phyloP scores from a whole-genome alignment of 192 early-diverging fungal species.

The Hyaloraphidium curvatum region DNA sequence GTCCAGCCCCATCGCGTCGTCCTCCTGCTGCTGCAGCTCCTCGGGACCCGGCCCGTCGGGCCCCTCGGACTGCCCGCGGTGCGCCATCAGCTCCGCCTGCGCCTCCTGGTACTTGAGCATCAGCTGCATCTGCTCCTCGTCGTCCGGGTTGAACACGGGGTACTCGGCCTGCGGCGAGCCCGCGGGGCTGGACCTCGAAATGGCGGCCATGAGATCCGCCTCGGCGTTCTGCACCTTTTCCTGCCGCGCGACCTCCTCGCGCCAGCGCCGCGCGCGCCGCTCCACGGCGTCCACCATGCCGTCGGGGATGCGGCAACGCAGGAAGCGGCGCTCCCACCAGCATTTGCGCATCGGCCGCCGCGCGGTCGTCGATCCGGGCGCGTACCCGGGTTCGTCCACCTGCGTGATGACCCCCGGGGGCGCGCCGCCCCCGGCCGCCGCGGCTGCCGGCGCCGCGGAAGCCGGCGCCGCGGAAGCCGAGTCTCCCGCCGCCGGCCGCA shows the following conservation, averaged over 20 bases:
- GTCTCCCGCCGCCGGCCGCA: too few relatives aligned
- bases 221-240: neutral
- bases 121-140: too few relatives aligned
- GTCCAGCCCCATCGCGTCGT: neutral
- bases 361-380: neutral
- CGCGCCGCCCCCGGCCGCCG: neutral
- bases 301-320: neutral
- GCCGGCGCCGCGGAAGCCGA: neutral
- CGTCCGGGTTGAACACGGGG: too few relatives aligned
- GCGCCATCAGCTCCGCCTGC: neutral
- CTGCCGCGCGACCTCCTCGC: neutral
- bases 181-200: neutral
- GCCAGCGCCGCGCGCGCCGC: neutral
- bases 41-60: too few relatives aligned
- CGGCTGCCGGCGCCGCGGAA: neutral
- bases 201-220: neutral
- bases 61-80: too few relatives aligned
- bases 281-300: neutral
- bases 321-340: neutral
- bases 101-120: too few relatives aligned
- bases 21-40: too few relatives aligned
- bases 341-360: neutral
- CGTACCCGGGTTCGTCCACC: neutral
- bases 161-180: neutral
- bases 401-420: neutral